Conservation (phyloP, 2,329 filamentous ascomycete species). For the Paramyrothecium sp. region DNA sequence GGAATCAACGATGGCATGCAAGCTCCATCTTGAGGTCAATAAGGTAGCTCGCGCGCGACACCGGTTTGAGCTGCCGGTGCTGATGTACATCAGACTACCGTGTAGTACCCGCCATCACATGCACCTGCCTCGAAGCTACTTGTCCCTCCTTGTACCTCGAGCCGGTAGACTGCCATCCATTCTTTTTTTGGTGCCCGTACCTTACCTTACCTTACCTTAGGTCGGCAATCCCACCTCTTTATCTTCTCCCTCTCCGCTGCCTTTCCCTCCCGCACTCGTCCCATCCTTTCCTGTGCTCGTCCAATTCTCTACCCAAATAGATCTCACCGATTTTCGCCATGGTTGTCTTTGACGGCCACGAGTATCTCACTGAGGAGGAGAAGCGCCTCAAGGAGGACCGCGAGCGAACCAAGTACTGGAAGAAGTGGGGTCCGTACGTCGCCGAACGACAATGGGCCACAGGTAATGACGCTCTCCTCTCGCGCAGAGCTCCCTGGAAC, state of each 20-base stretch:
- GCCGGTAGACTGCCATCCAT: background rate
- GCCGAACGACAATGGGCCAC: conserved; percentile 95
- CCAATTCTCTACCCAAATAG: conserved; percentile 8
- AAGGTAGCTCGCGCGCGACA: background rate
- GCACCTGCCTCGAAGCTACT: no score
- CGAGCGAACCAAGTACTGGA: conserved; percentile 88
- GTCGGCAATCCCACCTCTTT: background rate
- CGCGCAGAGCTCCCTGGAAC: conserved; percentile 1
- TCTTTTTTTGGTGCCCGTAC: conserved; percentile 1
- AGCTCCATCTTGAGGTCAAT: background rate
- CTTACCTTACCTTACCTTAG: background rate
- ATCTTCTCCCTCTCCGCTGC: conserved; percentile 10
- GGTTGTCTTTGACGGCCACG: conserved; percentile 87
- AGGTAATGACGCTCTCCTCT: conserved; percentile 49
- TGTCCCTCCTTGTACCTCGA: no score
- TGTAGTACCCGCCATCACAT: no score
- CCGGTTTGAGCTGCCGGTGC: background rate
- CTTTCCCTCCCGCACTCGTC: conserved; percentile 1
- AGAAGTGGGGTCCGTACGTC: conserved; percentile 95
- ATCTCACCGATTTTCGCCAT: conserved; percentile 47
- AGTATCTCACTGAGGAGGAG: conserved; percentile 88
- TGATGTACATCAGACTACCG: no score
- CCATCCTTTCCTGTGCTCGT: conserved; percentile 5
- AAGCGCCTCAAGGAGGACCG: conserved; percentile 84
- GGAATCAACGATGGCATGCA: background rate